Evolutionary conservation across 31 red algal genomes (phyloP).

Genomic region (Odonthalia washingtoniensis): DNA sequence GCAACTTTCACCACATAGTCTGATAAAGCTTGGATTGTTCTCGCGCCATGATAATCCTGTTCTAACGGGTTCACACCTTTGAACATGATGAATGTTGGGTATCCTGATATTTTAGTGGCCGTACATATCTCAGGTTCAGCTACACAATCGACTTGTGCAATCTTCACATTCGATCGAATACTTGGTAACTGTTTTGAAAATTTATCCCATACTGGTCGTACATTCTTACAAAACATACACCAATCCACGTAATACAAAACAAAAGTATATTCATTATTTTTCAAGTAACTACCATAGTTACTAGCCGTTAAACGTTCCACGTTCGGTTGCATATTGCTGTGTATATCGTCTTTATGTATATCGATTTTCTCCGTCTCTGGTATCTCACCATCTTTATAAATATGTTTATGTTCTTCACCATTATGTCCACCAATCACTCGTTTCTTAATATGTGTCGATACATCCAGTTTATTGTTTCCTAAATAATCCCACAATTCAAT

Average conservation of each 20-base stretch:
- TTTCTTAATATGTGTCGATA: slow-evolving; percentile 54
- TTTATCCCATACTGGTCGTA: slow-evolving; percentile 66
- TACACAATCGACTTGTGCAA: slow-evolving; percentile 80
- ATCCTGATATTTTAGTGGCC: slow-evolving; percentile 72
- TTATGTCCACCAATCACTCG: slow-evolving; percentile 55
- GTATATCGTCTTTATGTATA: background rate
- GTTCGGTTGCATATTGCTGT: background rate
- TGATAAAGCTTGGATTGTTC: slow-evolving; percentile 59
- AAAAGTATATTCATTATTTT: slow-evolving; percentile 77
- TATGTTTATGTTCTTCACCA: slow-evolving; percentile 51
- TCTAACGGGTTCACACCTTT: slow-evolving; percentile 71
- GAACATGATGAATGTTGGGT: slow-evolving; percentile 91
- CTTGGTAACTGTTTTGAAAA: slow-evolving; percentile 47
- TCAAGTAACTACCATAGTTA: slow-evolving; percentile 60
- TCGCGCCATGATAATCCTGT: slow-evolving; percentile 62
- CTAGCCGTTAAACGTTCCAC: slow-evolving; percentile 37
- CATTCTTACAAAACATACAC: slow-evolving; percentile 73
- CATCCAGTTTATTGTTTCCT: slow-evolving; percentile 72
- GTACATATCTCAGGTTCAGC: slow-evolving; percentile 45
- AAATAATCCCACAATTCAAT: slow-evolving; percentile 86
- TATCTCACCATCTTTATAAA: slow-evolving; percentile 31
- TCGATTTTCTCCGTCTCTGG: slow-evolving; percentile 45
- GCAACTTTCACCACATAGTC: slow-evolving; percentile 62
- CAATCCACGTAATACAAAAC: slow-evolving; percentile 77
- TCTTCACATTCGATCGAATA: slow-evolving; percentile 60